phyloP scores from a whole-genome alignment of 139 green algal species.

The Raphidocelis subcapitata region DNA sequence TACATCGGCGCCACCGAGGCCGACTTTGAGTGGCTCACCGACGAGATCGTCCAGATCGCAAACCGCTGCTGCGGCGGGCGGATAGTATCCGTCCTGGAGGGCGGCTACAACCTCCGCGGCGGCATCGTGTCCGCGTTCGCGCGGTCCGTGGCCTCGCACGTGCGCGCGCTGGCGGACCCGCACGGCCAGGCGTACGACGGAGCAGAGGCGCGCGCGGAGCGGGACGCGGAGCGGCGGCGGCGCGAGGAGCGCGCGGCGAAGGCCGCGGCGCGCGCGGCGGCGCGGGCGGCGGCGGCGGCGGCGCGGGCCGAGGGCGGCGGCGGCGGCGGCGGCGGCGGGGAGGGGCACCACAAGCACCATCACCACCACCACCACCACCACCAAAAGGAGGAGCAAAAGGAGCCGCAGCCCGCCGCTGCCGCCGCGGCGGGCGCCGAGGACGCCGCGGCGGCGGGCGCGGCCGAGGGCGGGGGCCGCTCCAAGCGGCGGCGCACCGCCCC shows the following conservation, averaged over 20 bases:
- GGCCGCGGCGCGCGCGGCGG: conserved; percentile 20
- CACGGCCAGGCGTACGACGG: conserved; percentile 31
- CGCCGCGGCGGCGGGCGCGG: background rate
- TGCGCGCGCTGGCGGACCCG: conserved; percentile 63
- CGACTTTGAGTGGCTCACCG: conserved; percentile 91
- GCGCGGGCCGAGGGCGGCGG: conserved; percentile 7
- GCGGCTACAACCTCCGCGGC: conserved; percentile 90
- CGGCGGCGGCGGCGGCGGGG: conserved; percentile 10
- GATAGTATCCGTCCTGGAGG: conserved; percentile 86
- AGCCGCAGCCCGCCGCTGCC: background rate
- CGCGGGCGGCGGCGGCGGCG: conserved; percentile 19
- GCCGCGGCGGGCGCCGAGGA: conserved; percentile 6
- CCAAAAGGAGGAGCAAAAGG: conserved; percentile 3
- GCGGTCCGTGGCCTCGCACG: conserved; percentile 82
- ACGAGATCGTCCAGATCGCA: conserved; percentile 75
- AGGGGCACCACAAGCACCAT: conserved; percentile 5
- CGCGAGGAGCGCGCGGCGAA: conserved; percentile 4
- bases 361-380: conserved; percentile 9
- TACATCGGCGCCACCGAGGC: conserved; percentile 84
- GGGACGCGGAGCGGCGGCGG: conserved; percentile 5
- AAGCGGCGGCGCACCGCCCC: conserved; percentile 48
- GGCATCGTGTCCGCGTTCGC: conserved; percentile 79
- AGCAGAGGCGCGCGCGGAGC: conserved; percentile 6
- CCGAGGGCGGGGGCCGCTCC: conserved; percentile 15
- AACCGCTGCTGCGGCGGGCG: conserved; percentile 73